phyloP scores from a whole-genome alignment of 2,329 filamentous ascomycete species.

The Stylonectria norvegica region DNA sequence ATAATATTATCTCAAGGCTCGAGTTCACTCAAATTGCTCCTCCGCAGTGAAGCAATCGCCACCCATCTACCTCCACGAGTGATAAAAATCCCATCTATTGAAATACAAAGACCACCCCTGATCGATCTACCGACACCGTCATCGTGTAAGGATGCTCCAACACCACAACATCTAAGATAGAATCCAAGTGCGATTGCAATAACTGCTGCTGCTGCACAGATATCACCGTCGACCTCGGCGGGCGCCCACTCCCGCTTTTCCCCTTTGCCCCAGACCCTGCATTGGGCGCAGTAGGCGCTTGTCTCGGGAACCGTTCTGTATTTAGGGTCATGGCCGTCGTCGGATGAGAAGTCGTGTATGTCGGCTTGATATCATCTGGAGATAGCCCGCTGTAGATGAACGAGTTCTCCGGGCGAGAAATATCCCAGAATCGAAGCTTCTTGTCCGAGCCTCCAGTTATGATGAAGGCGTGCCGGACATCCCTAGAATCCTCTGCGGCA shows the following conservation, averaged over 20 bases:
- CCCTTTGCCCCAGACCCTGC: slow-evolving; percentile 31
- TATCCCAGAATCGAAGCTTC: slow-evolving; percentile 92
- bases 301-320: slow-evolving; percentile 56
- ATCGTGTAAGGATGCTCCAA: slow-evolving; percentile 88
- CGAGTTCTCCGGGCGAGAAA: slow-evolving; percentile 73
- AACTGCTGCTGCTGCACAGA: slow-evolving; percentile 84
- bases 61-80: slow-evolving; percentile 3
- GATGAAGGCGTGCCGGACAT: slow-evolving; percentile 76
- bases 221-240: slow-evolving; percentile 77
- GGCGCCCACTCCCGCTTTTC: slow-evolving; percentile 37
- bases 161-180: slow-evolving; percentile 82
- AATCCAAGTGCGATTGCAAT: slow-evolving; percentile 81
- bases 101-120: slow-evolving; percentile 85
- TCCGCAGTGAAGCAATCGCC: slow-evolving; percentile 7
- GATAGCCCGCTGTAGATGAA: slow-evolving; percentile 76
- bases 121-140: slow-evolving; percentile 85
- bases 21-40: too few relatives aligned
- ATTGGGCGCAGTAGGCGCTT: slow-evolving; percentile 30
- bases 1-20: too few relatives aligned
- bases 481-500: slow-evolving; percentile 64
- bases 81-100: slow-evolving; percentile 34
- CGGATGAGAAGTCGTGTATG: slow-evolving; percentile 64
- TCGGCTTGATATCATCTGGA: slow-evolving; percentile 66
- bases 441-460: slow-evolving; percentile 86
- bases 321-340: slow-evolving; percentile 62